phyloP scores from a whole-genome alignment of 78 protist species.

The Pelomyxa schiedti region DNA sequence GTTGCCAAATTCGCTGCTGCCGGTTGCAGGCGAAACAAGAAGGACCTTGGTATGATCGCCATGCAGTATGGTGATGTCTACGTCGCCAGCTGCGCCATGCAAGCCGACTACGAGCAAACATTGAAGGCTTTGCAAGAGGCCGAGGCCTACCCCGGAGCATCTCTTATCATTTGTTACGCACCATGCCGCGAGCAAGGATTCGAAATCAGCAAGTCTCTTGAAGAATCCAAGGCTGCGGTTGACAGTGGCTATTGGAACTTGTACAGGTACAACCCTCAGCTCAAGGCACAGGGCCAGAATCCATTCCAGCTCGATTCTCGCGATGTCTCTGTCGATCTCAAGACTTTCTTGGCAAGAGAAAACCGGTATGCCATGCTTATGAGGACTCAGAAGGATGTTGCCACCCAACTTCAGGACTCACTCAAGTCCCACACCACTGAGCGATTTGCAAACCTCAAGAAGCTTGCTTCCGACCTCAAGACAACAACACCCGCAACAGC shows the following conservation, averaged over 20 bases:
- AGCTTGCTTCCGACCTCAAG: not conserved
- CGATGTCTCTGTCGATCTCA: conserved; percentile 1
- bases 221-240: conserved; percentile 37
- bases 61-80: conserved; percentile 66
- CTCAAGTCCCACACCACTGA: not conserved
- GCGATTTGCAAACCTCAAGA: not conserved
- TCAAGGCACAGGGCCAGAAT: conserved; percentile 17
- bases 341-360: conserved; percentile 3
- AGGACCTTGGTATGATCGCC: conserved; percentile 65
- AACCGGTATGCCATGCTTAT: conserved; percentile 5
- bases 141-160: conserved; percentile 26
- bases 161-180: conserved; percentile 24
- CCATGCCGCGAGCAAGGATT: not conserved
- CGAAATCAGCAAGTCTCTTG: not conserved
- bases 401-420: not conserved
- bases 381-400: not conserved
- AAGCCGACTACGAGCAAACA: conserved; percentile 23
- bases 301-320: conserved; percentile 51
- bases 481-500: not conserved
- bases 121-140: conserved; percentile 32
- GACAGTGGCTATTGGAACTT: conserved; percentile 70
- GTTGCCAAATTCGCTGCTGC: conserved; percentile 48
- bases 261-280: conserved; percentile 64
- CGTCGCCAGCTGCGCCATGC: conserved; percentile 64
- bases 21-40: conserved; percentile 34